Base-by-base conservation (phyloP, 2,329 filamentous ascomycete genomes). In the Hysterium pulicare region DNA sequence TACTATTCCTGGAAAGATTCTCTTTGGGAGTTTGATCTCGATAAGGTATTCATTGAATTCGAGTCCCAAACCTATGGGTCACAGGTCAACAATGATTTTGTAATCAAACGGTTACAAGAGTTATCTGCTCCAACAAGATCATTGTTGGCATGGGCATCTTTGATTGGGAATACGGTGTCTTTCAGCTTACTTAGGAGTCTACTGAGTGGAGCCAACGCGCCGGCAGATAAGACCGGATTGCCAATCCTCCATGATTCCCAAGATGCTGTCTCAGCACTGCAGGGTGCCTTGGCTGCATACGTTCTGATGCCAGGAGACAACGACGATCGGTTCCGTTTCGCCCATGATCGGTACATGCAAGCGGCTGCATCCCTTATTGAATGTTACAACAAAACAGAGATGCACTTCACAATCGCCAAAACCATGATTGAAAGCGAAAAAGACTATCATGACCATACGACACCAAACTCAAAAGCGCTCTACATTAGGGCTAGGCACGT, bases 401-500 rank as follows among this genome's bases (percentile, higher is more conserved):
- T 96, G 90, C 90, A 96, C 66, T 96, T 90, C 55, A 82, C 90
- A 34, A 88, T 96, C 55, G 86, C 87, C 0, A 84, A 88, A 58
- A 85, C 84, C 0, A 79, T 96, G 51, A 80, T 90, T 63, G 86
- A 86, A 53, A 84, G 90, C 54, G 86, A 86, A 53, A 84, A 90
- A 54, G 81, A 71, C 6, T 67, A 77, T 19, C 47, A 55, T 6
- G 82, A 89, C 46, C 73, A 79, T 1, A 76, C 76, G 38, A 76
- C 78, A 20, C 53, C 62, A 19, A 61, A 66, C 2, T 69, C 67
- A 4, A 71, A 70, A 37, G 54, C 66, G 2, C 76, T 83, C 10
- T 90, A 94, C 57, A 83, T 80, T 45, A 84, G 85, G 46, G 87
- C 89, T 17, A 79, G 83, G 4, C 91, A 96, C 62, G 84, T 95